Base-by-base conservation (phyloP, 2,329 filamentous ascomycete genomes). In the Fonsecaea monophora region DNA sequence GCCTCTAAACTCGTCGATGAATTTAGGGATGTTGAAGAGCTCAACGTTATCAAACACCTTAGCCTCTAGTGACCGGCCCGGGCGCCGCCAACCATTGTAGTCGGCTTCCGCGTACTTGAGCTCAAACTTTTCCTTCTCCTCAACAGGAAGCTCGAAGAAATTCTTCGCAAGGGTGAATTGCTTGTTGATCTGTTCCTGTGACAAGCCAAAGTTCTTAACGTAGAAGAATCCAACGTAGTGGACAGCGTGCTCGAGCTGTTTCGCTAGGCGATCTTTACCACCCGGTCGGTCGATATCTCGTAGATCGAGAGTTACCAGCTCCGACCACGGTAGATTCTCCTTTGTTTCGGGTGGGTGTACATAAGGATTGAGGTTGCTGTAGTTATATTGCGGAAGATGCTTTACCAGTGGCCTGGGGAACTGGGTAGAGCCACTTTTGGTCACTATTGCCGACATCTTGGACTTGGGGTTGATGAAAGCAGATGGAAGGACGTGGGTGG, bases 1-100 rank as follows among this genome's bases (percentile, higher is more conserved):
- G 4, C 81, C 79, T 50, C 79, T 75, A 68, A 82, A 79, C 55
- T 80, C 75, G 3, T 76, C 74, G 5, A 79, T 81, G 73, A 86
- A 87, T 71, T 88, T 88, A 67, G 84, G 82, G 8, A 87, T 82
- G 71, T 88, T 87, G 78, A 84, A 88, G 9, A 87, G 82, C 72
- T 88, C 83, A 42, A 85, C 77, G 64, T 87, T 87, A 72, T 88
- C 85, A 65, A 12, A 65, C 35, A 34, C 68, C 50, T 18, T 75
- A 78, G 40, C 42, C 40, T 65, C 62, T 54, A 60, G 81, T 34
- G 53, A 38, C 1, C 37, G 76, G 81, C 82, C 5, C 78, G 73
- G 0, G 81, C 83, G 82, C 21, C 82, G 79, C 69, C 83, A 86
- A 4, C 85, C 85, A 66, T 86, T 87, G 73, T 87, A 87, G 55